These are phyloP conservation scores for Kwoniella sp. DNA, from an alignment of 768 basidiomycete species.

Conservation along the genomic window DNA sequence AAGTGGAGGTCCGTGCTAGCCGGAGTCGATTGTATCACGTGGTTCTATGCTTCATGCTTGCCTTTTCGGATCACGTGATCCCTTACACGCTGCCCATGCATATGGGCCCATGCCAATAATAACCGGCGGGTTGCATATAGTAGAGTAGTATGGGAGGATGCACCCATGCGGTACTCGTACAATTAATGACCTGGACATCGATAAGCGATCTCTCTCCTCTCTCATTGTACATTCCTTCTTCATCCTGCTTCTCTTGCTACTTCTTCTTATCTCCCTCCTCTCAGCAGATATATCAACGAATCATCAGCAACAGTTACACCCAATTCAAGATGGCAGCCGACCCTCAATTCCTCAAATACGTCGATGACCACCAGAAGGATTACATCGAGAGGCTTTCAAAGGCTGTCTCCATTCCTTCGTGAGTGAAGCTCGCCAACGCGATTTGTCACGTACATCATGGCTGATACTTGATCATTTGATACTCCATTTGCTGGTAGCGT, in stretches of 20 bases:
- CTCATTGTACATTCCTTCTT: not conserved
- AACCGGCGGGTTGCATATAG: not conserved
- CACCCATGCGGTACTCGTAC: conserved; percentile 9
- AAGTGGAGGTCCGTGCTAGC: conserved; percentile 17
- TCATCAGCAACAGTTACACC: not conserved
- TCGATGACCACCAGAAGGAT: conserved; percentile 69
- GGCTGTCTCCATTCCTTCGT: conserved; percentile 82
- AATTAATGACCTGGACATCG: conserved; percentile 1
- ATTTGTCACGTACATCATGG: not conserved
- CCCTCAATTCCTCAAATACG: conserved; percentile 58
- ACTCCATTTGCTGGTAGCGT: conserved; percentile 35
- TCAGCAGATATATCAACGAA: not conserved
- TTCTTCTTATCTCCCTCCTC: not conserved
- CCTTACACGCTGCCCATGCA: no score
- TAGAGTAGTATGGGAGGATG: not conserved
- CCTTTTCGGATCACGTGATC: no score
- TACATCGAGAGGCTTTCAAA: conserved; percentile 78
- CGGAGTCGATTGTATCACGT: not conserved
- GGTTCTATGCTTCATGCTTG: not conserved
- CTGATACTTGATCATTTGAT: not conserved
- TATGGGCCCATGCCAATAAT: not conserved
- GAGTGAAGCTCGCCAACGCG: conserved; percentile 15
- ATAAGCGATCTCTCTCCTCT: conserved; percentile 2
- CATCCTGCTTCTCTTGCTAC: not conserved
- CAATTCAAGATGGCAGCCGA: conserved; percentile 46